These are phyloP conservation scores for Arthrinium puccinioides DNA, from an alignment of 2,329 filamentous ascomycete species.

Conservation along the genomic window DNA sequence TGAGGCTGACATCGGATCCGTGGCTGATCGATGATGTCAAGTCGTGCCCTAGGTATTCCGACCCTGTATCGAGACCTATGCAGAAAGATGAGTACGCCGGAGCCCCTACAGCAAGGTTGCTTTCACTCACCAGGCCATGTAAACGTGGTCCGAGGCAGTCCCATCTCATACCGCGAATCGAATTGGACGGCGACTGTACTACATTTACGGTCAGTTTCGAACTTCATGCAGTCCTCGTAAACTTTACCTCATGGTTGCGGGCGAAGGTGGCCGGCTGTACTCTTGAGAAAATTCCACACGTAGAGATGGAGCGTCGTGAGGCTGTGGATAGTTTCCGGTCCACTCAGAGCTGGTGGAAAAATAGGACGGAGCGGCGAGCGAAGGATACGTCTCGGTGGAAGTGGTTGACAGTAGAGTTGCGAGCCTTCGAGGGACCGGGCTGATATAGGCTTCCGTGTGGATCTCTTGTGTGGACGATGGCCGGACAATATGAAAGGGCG, in stretches of 20 bases:
- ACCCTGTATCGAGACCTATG: slow-evolving; percentile 26
- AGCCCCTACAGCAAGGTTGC: slow-evolving; percentile 9
- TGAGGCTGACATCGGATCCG: slow-evolving; percentile 42
- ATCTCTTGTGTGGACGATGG: slow-evolving; percentile 13
- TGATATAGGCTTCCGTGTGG: slow-evolving; percentile 19
- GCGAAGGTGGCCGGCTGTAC: no score
- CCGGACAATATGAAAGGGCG: slow-evolving; percentile 12
- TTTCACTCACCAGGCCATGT: slow-evolving; percentile 39
- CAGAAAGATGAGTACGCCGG: neutral
- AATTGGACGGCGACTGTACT: slow-evolving; percentile 43
- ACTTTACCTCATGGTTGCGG: no score
- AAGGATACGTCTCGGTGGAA: slow-evolving; percentile 15
- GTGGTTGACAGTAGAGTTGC: slow-evolving; percentile 14
- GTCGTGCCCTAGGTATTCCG: slow-evolving; percentile 35
- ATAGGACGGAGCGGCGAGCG: slow-evolving; percentile 12
- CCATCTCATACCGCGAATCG: slow-evolving; percentile 45
- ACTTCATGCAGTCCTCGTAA: no score
- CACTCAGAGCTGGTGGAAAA: slow-evolving; percentile 7
- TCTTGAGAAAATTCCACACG: slow-evolving; percentile 25
- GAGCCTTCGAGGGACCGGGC: slow-evolving; percentile 14
- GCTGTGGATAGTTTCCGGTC: slow-evolving; percentile 12
- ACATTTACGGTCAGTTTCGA: no score
- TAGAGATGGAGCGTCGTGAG: slow-evolving; percentile 19
- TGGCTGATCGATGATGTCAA: slow-evolving; percentile 37
- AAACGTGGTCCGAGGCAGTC: slow-evolving; percentile 38